phyloP scores from a whole-genome alignment of 202 grass and related monocot species.

The Saccharum hybrid region DNA sequence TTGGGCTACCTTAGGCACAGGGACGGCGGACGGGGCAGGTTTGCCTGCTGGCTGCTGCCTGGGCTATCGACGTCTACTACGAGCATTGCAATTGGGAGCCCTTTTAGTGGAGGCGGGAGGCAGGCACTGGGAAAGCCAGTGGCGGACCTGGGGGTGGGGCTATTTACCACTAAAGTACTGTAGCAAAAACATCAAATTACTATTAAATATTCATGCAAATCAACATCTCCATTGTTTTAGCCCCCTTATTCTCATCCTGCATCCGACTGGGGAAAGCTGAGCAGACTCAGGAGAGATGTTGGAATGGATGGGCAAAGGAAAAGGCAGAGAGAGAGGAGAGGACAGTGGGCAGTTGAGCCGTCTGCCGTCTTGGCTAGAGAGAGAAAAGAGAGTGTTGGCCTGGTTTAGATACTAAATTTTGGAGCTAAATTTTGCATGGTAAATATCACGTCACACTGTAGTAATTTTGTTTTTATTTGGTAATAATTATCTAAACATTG shows the following conservation, averaged over 20 bases:
- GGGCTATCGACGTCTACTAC: neutral
- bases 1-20: neutral
- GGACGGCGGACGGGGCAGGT: constrained; percentile 10
- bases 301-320: neutral
- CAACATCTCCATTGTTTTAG: too few species aligned
- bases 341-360: constrained; percentile 26
- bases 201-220: too few species aligned
- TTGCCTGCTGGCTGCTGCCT: too few species aligned
- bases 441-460: too few species aligned
- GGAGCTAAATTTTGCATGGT: too few species aligned
- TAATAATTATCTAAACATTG: too few species aligned
- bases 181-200: too few species aligned
- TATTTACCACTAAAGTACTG: too few species aligned
- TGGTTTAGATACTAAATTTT: too few species aligned
- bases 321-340: neutral
- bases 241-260: too few species aligned
- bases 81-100: neutral
- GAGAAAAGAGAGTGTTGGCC: neutral
- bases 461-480: too few species aligned
- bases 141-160: too few species aligned
- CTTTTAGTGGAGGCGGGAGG: constrained; percentile 3
- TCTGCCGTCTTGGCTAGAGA: neutral
- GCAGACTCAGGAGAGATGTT: neutral
- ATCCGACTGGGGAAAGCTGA: neutral
- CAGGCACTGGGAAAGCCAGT: neutral